Conservation (phyloP, 108 stramenopile species). For the Conticribra weissflogii region DNA sequence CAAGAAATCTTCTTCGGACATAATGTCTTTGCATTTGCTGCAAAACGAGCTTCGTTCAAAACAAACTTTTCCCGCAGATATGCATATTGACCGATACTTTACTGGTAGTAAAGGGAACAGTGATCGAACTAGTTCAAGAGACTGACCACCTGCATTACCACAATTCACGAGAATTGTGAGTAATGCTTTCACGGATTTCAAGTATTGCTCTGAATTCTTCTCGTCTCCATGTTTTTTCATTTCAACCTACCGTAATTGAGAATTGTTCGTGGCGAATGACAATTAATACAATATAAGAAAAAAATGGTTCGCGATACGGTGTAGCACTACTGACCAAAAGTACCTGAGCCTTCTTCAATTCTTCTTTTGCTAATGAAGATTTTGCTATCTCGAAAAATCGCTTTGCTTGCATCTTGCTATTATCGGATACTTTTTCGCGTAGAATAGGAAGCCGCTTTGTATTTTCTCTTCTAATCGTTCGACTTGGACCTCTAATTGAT, state of each 20-base stretch:
- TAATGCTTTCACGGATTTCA: constrained; percentile 40
- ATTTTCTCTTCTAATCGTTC: constrained; percentile 8
- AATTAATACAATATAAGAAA: too few species aligned
- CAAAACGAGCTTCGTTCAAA: constrained; percentile 55
- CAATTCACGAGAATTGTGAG: constrained; percentile 21
- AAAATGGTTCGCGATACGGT: not conserved
- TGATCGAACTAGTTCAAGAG: constrained; percentile 51
- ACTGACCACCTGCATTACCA: constrained; percentile 15
- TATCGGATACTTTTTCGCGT: constrained; percentile 22
- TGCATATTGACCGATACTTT: constrained; percentile 48
- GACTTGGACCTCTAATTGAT: not conserved
- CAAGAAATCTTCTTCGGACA: constrained; percentile 32
- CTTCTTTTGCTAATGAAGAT: constrained; percentile 33
- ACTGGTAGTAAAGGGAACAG: constrained; percentile 69
- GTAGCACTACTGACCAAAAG: constrained; percentile 22
- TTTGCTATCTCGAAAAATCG: constrained; percentile 54
- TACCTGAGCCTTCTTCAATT: constrained; percentile 60
- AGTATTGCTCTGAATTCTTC: constrained; percentile 27
- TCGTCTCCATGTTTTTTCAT: constrained; percentile 68
- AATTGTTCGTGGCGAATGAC: too few species aligned
- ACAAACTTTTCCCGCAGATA: constrained; percentile 40
- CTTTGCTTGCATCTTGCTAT: constrained; percentile 38
- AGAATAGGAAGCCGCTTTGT: constrained; percentile 12
- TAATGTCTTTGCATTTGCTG: constrained; percentile 26
- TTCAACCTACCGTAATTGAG: constrained; percentile 17